Conservation (phyloP, 2,329 filamentous ascomycete species). For the Hirsutella thompsonii region DNA sequence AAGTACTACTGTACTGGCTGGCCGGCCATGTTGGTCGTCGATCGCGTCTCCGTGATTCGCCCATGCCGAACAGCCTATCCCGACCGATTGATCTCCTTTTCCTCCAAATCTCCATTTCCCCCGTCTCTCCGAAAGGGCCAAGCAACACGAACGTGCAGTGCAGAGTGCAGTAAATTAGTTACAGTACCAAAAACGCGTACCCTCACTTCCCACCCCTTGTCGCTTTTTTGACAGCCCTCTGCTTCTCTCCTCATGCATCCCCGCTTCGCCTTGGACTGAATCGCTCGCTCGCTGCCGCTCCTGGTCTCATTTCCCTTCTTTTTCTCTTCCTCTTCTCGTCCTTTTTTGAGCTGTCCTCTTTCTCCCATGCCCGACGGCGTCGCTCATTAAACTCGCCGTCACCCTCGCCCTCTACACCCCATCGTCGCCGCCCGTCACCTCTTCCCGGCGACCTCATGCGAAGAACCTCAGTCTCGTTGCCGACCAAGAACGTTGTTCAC, state of each 20-base stretch:
- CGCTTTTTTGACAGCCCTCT: not conserved
- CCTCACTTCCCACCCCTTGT: not conserved
- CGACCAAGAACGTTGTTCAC: conserved; percentile 43
- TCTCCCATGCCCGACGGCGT: conserved; percentile 13
- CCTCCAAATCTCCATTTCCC: not conserved
- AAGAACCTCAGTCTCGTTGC: conserved; percentile 52
- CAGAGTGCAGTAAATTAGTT: too few species aligned
- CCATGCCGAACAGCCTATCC: not conserved
- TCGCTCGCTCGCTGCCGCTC: not conserved
- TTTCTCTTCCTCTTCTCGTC: not conserved
- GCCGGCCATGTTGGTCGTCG: too few species aligned
- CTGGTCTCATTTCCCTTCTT: conserved; percentile 2
- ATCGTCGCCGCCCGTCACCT: not conserved
- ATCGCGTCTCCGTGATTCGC: not conserved
- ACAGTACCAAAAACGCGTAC: too few species aligned
- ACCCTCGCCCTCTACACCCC: not conserved
- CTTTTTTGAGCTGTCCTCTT: conserved; percentile 1
- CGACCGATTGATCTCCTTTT: conserved; percentile 4
- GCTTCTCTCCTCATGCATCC: not conserved
- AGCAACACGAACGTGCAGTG: not conserved
- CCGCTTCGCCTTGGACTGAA: not conserved
- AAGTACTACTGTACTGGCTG: too few species aligned
- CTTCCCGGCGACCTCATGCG: conserved; percentile 32
- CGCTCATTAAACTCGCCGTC: conserved; percentile 8
- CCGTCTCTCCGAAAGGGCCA: too few species aligned